These are phyloP conservation scores for Penicillium hordei DNA, from an alignment of 2,329 filamentous ascomycete genomes.

Conservation along the genomic window DNA sequence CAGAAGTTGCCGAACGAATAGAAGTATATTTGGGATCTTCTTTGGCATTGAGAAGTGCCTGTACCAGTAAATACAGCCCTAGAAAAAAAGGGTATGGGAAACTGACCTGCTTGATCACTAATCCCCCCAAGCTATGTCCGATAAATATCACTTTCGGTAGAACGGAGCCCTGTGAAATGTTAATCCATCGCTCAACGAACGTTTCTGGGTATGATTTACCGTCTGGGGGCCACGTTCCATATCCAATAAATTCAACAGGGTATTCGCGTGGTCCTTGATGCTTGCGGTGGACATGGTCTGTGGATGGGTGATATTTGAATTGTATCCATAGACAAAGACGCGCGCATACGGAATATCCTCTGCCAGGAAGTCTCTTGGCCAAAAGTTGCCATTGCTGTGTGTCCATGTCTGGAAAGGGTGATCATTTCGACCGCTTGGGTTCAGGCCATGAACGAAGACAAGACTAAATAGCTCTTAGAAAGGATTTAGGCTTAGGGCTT, in stretches of 20 bases:
- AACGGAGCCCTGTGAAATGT: slow-evolving; percentile 13
- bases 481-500: no score
- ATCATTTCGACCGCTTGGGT: slow-evolving; percentile 32
- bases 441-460: slow-evolving; percentile 35
- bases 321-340: slow-evolving; percentile 36
- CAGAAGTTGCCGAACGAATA: slow-evolving; percentile 34
- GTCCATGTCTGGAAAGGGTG: slow-evolving; percentile 38
- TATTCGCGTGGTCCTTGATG: slow-evolving; percentile 39
- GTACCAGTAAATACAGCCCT: not conserved
- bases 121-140: slow-evolving; percentile 33
- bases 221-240: slow-evolving; percentile 31
- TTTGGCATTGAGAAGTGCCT: slow-evolving; percentile 37
- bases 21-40: slow-evolving; percentile 37
- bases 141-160: slow-evolving; percentile 34
- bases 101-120: slow-evolving; percentile 36
- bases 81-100: not conserved
- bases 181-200: no score
- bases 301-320: slow-evolving; percentile 32
- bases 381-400: slow-evolving; percentile 25
- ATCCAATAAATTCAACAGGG: slow-evolving; percentile 33
- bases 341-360: slow-evolving; percentile 32
- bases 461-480: slow-evolving; percentile 18
- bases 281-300: slow-evolving; percentile 37
- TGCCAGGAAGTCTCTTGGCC: slow-evolving; percentile 22
- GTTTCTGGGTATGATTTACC: slow-evolving; percentile 10